Evolutionary conservation across 1,139 yeast genomes (phyloP), one percentile per base, ranked within the genome.

Genomic region (Hyphopichia wangnamkhiaoensis): DNA sequence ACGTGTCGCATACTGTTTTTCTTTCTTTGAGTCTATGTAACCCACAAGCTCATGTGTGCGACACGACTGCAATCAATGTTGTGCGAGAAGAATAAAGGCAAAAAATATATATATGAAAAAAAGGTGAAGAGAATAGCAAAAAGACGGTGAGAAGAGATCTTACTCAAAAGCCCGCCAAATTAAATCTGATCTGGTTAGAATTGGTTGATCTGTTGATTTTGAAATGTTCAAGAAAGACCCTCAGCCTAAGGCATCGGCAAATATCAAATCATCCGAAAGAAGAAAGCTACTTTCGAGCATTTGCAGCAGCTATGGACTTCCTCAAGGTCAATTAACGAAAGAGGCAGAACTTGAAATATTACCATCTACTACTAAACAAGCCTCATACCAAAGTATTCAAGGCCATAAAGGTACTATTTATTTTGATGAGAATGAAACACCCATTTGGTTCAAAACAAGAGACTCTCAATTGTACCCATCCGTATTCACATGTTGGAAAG

Each of bases 211-310:
- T 28, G 27, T 14, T 15, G 7, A 13, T 14, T 25, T 9, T 10
- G 47, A 16, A 18, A 83, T 84, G 90, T 84, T 84, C 50, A 78
- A 75, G 55, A 83, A 82, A 49, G 78, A 75, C 37, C 81, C 87
- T 5, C 67, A 78, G 58, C 68, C 82, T 38, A 89, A 89, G 61
- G 83, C 95, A 3, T 71, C 81, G 37, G 79, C 95, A 8, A 87
- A 87, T 52, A 72, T 91, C 45, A 90, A 90, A 60, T 79, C 88
- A 10, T 85, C 95, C 0, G 97, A 90, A 46, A 68, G 95, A 35
- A 75, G 90, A 52, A 79, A 76, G 49, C 63, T 88, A 27, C 65
- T 82, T 10, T 58, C 65, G 9, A 55, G 63, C 9, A 71, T 84
- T 31, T 70, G 81, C 47, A 53, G 61, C n/a, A 56, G 56, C 15